Percentiles rank a stretch among this genome's conserved stretches.
Conservation (phyloP, 2,329 filamentous ascomycete species). For the Aotearoamyces nothofagi region DNA sequence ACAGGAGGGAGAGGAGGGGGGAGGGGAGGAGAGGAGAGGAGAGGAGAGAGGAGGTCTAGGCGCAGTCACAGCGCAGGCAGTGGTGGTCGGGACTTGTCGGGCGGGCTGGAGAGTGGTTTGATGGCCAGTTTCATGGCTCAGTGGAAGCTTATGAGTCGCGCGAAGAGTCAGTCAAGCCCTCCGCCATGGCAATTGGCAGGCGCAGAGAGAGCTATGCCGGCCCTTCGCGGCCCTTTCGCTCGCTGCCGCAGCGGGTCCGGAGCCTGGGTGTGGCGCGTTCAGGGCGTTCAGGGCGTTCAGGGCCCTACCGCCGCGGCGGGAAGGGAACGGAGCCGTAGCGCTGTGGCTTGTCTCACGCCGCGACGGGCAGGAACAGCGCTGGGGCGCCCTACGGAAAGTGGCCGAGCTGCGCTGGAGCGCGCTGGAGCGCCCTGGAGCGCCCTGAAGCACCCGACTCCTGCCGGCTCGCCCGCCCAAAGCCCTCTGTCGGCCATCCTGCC, state of each 20-base stretch:
- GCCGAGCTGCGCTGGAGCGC: too few species aligned
- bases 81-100: background rate
- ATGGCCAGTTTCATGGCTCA: background rate
- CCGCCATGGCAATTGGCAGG: background rate
- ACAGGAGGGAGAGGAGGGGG: background rate
- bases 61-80: background rate
- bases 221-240: background rate
- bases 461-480: too few species aligned
- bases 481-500: too few species aligned
- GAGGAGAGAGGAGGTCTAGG: background rate
- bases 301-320: too few species aligned
- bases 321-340: too few species aligned
- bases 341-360: too few species aligned
- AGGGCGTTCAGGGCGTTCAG: too few species aligned
- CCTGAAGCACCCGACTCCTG: too few species aligned
- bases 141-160: background rate
- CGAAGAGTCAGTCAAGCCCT: background rate
- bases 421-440: too few species aligned
- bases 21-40: slow-evolving; percentile 1
- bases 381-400: too few species aligned
- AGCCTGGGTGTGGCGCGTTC: too few species aligned
- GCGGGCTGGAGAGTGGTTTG: background rate
- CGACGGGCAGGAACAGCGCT: too few species aligned
- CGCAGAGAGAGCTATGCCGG: background rate
- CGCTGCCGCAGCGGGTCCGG: background rate